Evolutionary conservation across 2,329 filamentous ascomycete species (phyloP).

Genomic region (Penicillium sp.): DNA sequence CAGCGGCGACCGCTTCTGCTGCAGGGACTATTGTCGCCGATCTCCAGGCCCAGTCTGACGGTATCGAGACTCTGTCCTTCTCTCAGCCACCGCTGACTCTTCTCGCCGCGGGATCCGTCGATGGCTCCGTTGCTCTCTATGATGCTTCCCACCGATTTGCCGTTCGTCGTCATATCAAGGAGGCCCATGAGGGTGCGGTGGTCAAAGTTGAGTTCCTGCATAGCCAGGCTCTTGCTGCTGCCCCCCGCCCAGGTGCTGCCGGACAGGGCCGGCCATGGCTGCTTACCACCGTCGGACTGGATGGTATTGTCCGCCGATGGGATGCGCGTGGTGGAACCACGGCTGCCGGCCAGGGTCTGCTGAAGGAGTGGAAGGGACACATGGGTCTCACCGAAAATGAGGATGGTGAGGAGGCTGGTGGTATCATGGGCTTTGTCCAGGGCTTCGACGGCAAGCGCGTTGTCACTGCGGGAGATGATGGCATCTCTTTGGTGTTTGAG

Average conservation of each 20-base stretch:
- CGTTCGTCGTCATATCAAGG: conserved; percentile 77
- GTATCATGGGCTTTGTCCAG: conserved; percentile 89
- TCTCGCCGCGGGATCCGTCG: conserved; percentile 66
- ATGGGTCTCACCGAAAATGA: conserved; percentile 43
- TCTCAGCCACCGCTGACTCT: conserved; percentile 64
- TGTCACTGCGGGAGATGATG: conserved; percentile 89
- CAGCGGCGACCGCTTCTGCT: conserved; percentile 47
- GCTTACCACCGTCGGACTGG: conserved; percentile 87
- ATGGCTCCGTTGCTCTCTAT: conserved; percentile 77
- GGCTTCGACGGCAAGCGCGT: conserved; percentile 72
- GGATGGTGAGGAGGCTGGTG: conserved; percentile 79
- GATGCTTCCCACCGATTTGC: conserved; percentile 86
- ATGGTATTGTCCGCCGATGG: conserved; percentile 89
- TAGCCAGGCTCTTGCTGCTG: conserved; percentile 46
- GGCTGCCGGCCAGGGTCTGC: conserved; percentile 69
- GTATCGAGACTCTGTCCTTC: conserved; percentile 76
- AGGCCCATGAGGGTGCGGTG: conserved; percentile 84
- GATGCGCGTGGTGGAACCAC: conserved; percentile 73
- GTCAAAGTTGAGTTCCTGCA: conserved; percentile 88
- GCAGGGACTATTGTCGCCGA: conserved; percentile 78
- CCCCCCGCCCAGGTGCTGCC: conserved; percentile 30
- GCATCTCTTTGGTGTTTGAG: conserved; percentile 52
- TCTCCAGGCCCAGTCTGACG: conserved; percentile 76
- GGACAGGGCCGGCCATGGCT: conserved; percentile 62
- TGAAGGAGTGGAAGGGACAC: conserved; percentile 91